These are phyloP conservation scores for Penicillium psychrosexuale DNA, from an alignment of 2,329 filamentous ascomycete genomes.

Conservation along the genomic window DNA sequence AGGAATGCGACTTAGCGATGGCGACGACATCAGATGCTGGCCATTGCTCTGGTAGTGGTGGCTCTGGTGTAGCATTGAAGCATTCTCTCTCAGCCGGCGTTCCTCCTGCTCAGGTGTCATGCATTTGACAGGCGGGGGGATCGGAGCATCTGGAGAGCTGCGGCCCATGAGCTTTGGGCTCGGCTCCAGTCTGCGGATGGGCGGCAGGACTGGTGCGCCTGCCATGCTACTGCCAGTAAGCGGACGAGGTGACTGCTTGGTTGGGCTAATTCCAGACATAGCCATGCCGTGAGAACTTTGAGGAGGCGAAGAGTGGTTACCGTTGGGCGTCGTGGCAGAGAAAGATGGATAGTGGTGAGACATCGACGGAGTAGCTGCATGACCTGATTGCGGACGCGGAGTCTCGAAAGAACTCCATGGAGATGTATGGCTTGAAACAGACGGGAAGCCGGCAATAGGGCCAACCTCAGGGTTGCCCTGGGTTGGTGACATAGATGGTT, in stretches of 20 bases:
- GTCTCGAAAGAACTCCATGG: slow-evolving; percentile 35
- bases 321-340: slow-evolving; percentile 31
- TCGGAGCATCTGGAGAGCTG: slow-evolving; percentile 42
- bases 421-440: slow-evolving; percentile 27
- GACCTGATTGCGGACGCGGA: slow-evolving; percentile 30
- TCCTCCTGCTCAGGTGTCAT: slow-evolving; percentile 46
- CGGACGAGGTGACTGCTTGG: slow-evolving; percentile 44
- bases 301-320: slow-evolving; percentile 35
- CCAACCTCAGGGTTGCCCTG: slow-evolving; percentile 50
- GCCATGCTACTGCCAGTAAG: slow-evolving; percentile 35
- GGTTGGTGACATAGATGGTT: slow-evolving; percentile 49
- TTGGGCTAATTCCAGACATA: slow-evolving; percentile 47
- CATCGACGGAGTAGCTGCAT: slow-evolving; percentile 29
- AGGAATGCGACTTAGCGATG: slow-evolving; percentile 33
- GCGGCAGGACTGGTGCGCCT: slow-evolving; percentile 39
- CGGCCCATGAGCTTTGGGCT: slow-evolving; percentile 46
- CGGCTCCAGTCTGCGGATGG: slow-evolving; percentile 41
- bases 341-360: slow-evolving; percentile 34
- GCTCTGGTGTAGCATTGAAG: slow-evolving; percentile 24
- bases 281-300: slow-evolving; percentile 38
- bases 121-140: slow-evolving; percentile 42
- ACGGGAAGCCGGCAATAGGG: slow-evolving; percentile 45
- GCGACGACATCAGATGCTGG: slow-evolving; percentile 32
- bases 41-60: slow-evolving; percentile 22
- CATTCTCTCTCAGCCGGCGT: slow-evolving; percentile 39